Evolutionary conservation across 2,329 filamentous ascomycete genomes (phyloP).

Genomic region (Exophiala spinifera): DNA sequence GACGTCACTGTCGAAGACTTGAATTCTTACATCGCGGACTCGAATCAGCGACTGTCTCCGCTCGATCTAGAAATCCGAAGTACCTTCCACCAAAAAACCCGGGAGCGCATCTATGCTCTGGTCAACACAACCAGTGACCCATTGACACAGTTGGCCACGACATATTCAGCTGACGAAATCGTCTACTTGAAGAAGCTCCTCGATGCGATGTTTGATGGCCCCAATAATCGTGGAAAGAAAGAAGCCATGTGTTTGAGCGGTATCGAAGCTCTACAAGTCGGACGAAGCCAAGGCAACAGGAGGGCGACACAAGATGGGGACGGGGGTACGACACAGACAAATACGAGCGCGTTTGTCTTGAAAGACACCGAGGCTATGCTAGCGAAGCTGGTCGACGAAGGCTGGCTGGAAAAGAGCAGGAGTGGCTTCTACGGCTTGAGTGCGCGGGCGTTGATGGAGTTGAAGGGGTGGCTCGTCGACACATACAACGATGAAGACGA

Average conservation of each 20-base stretch:
- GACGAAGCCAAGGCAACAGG: conserved; percentile 42
- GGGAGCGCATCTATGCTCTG: conserved; percentile 71
- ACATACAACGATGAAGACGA: conserved; percentile 79
- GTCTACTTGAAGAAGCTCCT: conserved; percentile 83
- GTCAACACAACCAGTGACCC: conserved; percentile 86
- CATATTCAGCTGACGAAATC: conserved; percentile 76
- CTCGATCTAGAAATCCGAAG: conserved; percentile 88
- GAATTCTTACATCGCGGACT: conserved; percentile 63
- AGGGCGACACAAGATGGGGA: conserved; percentile 31
- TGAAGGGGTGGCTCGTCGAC: conserved; percentile 78
- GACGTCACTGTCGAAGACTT: conserved; percentile 69
- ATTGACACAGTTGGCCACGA: conserved; percentile 82
- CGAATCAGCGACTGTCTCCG: conserved; percentile 69
- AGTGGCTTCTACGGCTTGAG: conserved; percentile 72
- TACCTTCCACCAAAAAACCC: conserved; percentile 64
- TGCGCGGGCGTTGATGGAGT: conserved; percentile 76
- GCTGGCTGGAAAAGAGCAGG: conserved; percentile 76
- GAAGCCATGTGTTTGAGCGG: conserved; percentile 80
- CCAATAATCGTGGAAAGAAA: conserved; percentile 72
- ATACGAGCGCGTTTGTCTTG: conserved; percentile 58
- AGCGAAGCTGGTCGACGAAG: conserved; percentile 67
- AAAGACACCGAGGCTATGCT: conserved; percentile 74
- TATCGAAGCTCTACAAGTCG: conserved; percentile 73
- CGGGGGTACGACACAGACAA: conserved; percentile 37
- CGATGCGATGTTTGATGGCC: conserved; percentile 81